A percentile compares a stretch with the other conserved stretches of the same genome.
Conservation (phyloP, 345 rosid species). For the Brassica rapa region DNA sequence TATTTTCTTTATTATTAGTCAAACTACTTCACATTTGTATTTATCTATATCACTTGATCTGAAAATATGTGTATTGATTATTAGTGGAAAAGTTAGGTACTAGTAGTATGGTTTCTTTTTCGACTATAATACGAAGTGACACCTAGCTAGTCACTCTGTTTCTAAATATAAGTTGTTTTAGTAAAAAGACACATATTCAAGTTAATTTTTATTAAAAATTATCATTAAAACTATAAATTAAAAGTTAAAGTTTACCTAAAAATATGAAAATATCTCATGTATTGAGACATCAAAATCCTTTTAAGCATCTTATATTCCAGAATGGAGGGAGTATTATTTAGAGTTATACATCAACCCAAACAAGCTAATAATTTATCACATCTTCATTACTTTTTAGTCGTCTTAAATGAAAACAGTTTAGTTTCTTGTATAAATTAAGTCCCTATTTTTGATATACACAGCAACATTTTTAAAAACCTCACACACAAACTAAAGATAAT, state of each 20-base stretch:
- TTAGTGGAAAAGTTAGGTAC: neutral
- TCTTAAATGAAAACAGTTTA: slow-evolving; percentile 10
- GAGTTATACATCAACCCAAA: slow-evolving; percentile 3
- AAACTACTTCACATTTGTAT: slow-evolving; percentile 6
- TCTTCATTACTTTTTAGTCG: neutral
- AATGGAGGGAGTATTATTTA: neutral
- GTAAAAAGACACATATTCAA: neutral
- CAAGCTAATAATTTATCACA: neutral
- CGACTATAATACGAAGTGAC: neutral
- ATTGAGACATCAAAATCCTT: neutral
- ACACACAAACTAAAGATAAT: slow-evolving; percentile 15
- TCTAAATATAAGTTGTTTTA: neutral
- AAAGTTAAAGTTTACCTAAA: no score
- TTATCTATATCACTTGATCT: neutral
- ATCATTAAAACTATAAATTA: no score
- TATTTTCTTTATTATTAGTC: slow-evolving; percentile 6
- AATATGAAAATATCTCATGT: no score
- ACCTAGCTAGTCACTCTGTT: neutral
- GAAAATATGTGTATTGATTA: neutral
- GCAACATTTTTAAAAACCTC: slow-evolving; percentile 14
- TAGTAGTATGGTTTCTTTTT: neutral
- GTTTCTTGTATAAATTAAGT: slow-evolving; percentile 4
- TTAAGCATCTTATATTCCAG: neutral
- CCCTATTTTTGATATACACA: neutral
- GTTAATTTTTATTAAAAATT: neutral